A percentile compares a stretch with the other conserved stretches of the same genome.
Conservation (phyloP, 345 rosid genomes). For the Rhodamnia rubescens region DNA sequence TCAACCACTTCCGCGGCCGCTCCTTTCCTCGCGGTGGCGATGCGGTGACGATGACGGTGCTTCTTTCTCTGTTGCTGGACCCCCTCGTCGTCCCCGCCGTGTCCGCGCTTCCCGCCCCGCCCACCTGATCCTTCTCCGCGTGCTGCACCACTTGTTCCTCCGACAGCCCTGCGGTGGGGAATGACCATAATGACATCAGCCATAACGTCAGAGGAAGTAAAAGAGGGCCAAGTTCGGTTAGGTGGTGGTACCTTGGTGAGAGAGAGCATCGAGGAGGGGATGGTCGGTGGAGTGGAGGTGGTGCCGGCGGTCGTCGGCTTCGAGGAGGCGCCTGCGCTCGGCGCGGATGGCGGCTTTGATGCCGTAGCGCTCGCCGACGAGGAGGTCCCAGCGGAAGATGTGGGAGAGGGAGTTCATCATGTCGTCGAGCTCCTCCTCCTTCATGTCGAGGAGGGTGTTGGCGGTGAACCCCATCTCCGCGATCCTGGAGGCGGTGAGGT, state of each 20-base stretch:
- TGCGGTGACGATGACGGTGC: not conserved
- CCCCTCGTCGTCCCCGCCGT: not conserved
- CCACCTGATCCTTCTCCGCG: constrained; percentile 54
- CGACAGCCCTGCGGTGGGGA: constrained; percentile 43
- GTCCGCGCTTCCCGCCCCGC: constrained; percentile 7
- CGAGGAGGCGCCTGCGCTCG: constrained; percentile 64
- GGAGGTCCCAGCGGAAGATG: constrained; percentile 86
- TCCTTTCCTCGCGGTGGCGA: constrained; percentile 32
- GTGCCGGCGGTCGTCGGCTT: constrained; percentile 50
- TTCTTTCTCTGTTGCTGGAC: not conserved
- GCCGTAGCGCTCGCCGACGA: constrained; percentile 89
- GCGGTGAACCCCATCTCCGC: constrained; percentile 95
- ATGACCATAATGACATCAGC: not conserved
- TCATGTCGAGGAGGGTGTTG: constrained; percentile 85
- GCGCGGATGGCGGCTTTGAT: constrained; percentile 92
- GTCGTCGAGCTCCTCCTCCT: constrained; percentile 91
- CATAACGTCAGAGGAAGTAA: not conserved
- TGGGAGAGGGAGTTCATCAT: constrained; percentile 95
- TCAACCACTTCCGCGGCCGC: constrained; percentile 15
- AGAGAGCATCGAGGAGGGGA: constrained; percentile 66
- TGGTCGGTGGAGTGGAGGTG: constrained; percentile 36
- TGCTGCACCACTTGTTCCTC: constrained; percentile 79
- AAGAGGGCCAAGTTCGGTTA: not conserved
- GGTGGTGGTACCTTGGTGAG: constrained; percentile 63
- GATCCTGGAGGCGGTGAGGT: constrained; percentile 78